Evolutionary conservation across 495 filamentous ascomycete genomes (phyloP), one percentile per base, ranked within the genome.

Genomic region (Lepraria neglecta): DNA sequence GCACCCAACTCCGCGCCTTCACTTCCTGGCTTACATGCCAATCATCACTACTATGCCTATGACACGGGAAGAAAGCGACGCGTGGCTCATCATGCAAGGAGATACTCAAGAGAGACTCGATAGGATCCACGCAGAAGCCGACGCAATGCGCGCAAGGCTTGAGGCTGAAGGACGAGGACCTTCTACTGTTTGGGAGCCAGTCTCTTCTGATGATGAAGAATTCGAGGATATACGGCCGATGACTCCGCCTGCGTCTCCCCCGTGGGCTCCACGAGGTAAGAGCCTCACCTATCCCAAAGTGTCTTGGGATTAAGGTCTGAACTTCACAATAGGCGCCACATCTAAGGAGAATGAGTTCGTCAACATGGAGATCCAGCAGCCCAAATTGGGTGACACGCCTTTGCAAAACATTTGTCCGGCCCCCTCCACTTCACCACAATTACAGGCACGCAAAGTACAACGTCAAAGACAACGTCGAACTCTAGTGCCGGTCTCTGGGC

Each of bases 121-220:
- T 47, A 47, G 45, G 45, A 47, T 47, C 45, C 45, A 48, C 45
- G 45, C 45, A 48, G 45, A 19, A 48, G 45, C 45, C 45, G 45
- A 48, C 45, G 17, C 17, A 48, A 48, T 48, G 45, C 45, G 45
- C 17, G 45, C 45, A 48, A 48, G 45, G 45, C 45, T 48, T 48
- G 45, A 48, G 45, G 45, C 45, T 48, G 45, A 48, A 48, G 45
- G 45, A 48, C 45, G 45, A 48, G 45, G 45, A 48, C 45, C 45
- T 48, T 48, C 45, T 48, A 48, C 45, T 21, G 45, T 21, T 48
- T 48, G 45, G 45, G 45, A 48, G 45, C 45, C 45, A 48, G 45
- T 21, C 45, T 48, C 45, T 48, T 48, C 45, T 48, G 45, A 48
- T 48, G 45, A 48, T 48, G 45, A 48, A 48, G 45, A 48, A 48